phyloP scores from a whole-genome alignment of 345 rosid species.

The Eucalyptus sp. region DNA sequence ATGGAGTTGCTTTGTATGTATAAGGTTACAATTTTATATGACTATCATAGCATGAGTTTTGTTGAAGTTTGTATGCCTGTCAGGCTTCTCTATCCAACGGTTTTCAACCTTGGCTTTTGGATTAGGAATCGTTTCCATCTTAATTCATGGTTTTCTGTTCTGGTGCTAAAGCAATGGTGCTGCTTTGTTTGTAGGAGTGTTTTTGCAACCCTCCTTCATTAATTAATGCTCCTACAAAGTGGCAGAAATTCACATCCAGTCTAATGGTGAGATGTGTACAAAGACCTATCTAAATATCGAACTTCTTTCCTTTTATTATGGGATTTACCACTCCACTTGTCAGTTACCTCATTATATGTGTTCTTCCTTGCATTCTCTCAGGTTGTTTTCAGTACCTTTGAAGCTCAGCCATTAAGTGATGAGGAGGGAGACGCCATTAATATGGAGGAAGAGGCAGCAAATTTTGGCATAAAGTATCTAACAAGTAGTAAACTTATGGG shows the following conservation, averaged over 20 bases:
- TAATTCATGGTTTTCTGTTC: not conserved
- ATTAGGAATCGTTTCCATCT: not conserved
- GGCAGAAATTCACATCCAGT: conserved; percentile 87
- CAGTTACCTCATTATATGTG: not conserved
- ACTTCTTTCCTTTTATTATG: not conserved
- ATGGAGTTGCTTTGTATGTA: not conserved
- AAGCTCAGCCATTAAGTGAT: conserved; percentile 94
- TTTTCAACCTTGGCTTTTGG: not conserved
- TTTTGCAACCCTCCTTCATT: conserved; percentile 88
- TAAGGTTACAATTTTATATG: not conserved
- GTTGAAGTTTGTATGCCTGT: not conserved
- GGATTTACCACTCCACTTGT: not conserved
- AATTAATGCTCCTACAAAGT: conserved; percentile 52
- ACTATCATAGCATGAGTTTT: not conserved
- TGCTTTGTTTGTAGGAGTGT: conserved; percentile 55
- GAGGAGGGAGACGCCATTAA: conserved; percentile 90
- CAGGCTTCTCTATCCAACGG: not conserved
- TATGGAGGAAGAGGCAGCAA: conserved; percentile 93
- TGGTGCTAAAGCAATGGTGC: not conserved
- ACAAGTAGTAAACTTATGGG: conserved; percentile 99
- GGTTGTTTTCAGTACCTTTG: conserved; percentile 90
- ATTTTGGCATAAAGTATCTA: conserved; percentile 85
- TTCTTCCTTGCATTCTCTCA: conserved; percentile 16
- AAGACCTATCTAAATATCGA: not conserved
- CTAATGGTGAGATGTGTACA: conserved; percentile 43